These are phyloP conservation scores for Penstemon davidsonii DNA, from an alignment of 257 asterid genomes.

Conservation along the genomic window DNA sequence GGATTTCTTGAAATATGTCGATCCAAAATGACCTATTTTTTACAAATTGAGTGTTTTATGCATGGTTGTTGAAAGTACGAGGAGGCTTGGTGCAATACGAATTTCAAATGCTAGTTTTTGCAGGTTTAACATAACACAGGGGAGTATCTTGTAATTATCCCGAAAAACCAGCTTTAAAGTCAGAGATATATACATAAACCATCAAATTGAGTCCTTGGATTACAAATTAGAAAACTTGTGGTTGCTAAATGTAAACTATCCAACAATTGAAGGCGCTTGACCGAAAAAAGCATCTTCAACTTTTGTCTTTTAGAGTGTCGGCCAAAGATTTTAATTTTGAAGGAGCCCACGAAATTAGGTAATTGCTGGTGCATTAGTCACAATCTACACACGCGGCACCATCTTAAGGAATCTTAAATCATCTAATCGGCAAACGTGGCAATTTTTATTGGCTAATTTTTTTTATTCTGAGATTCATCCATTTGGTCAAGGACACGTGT, in stretches of 20 bases:
- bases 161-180: too few relatives aligned
- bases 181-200: neutral
- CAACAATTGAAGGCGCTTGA: conserved; percentile 26
- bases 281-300: conserved; percentile 27
- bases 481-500: conserved; percentile 39
- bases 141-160: too few relatives aligned
- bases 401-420: neutral
- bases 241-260: neutral
- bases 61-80: too few relatives aligned
- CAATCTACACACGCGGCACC: conserved; percentile 43
- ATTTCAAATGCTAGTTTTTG: too few relatives aligned
- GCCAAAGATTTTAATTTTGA: conserved; percentile 25
- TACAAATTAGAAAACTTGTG: neutral
- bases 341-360: conserved; percentile 35
- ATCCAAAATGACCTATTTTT: too few relatives aligned
- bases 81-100: too few relatives aligned
- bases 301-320: conserved; percentile 44
- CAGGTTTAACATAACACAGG: too few relatives aligned
- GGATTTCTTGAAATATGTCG: too few relatives aligned
- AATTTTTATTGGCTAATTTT: conserved; percentile 11
- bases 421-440: conserved; percentile 26
- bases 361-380: conserved; percentile 40
- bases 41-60: too few relatives aligned
- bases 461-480: neutral
- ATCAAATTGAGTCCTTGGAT: neutral